Conservation (phyloP, 2,329 filamentous ascomycete species). For the Aspergillus udagawae region DNA sequence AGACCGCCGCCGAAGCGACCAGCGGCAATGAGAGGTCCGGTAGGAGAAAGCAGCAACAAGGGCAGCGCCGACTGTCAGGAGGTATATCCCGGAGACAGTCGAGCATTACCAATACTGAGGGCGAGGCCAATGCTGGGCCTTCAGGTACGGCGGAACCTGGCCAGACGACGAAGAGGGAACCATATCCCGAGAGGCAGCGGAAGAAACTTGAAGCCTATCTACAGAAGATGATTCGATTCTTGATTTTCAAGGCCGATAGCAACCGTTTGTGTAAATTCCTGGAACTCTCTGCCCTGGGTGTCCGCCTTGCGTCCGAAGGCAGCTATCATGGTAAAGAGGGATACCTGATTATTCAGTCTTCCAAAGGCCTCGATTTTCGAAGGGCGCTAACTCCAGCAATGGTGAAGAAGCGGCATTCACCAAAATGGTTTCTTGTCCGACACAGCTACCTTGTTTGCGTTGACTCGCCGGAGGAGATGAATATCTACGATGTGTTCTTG, state of each 20-base stretch:
- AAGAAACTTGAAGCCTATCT: slow-evolving; percentile 85
- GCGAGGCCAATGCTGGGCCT: slow-evolving; percentile 33
- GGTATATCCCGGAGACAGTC: slow-evolving; percentile 57
- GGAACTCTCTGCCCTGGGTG: slow-evolving; percentile 88
- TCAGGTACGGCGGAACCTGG: slow-evolving; percentile 30
- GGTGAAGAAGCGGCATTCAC: slow-evolving; percentile 75
- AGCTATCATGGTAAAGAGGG: slow-evolving; percentile 98
- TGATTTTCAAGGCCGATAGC: slow-evolving; percentile 95
- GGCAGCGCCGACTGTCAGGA: slow-evolving; percentile 51
- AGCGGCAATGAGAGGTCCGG: slow-evolving; percentile 62
- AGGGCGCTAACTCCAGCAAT: slow-evolving; percentile 73
- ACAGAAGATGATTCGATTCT: slow-evolving; percentile 88
- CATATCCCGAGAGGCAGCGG: slow-evolving; percentile 76
- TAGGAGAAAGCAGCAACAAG: slow-evolving; percentile 45
- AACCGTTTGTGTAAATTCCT: slow-evolving; percentile 94
- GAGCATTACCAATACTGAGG: slow-evolving; percentile 43
- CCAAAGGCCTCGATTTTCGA: slow-evolving; percentile 82
- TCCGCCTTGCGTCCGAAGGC: slow-evolving; percentile 88
- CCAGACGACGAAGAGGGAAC: slow-evolving; percentile 45
- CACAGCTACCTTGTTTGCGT: slow-evolving; percentile 98
- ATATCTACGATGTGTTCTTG: slow-evolving; percentile 98
- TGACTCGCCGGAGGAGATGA: slow-evolving; percentile 98
- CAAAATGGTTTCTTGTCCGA: slow-evolving; percentile 97
- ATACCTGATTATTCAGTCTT: slow-evolving; percentile 84
- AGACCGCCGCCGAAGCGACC: slow-evolving; percentile 58